Conservation (phyloP, 2,329 filamentous ascomycete genomes). For the Erysiphe pulchra region DNA sequence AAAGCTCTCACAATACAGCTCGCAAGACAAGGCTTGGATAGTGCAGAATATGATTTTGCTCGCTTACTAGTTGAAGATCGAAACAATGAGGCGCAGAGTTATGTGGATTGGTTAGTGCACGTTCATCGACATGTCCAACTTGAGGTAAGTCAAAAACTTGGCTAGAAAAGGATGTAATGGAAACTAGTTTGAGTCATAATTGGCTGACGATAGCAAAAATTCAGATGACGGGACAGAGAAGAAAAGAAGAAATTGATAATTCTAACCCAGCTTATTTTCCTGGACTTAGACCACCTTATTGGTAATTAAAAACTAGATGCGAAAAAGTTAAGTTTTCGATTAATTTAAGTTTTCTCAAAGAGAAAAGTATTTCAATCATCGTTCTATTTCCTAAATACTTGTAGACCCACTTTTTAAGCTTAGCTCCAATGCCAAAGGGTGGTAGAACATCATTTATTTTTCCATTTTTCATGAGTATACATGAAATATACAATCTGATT, state of each 20-base stretch:
- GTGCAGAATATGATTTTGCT: conserved; percentile 91
- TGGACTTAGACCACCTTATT: conserved; percentile 32
- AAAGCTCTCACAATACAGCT: conserved; percentile 79
- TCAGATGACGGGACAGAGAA: conserved; percentile 42
- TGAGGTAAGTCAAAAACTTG: conserved; percentile 30
- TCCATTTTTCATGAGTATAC: no score
- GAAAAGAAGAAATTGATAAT: conserved; percentile 34
- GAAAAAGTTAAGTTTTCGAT: no score
- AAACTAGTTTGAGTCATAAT: neutral
- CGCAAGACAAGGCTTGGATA: conserved; percentile 76
- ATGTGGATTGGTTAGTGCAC: conserved; percentile 95
- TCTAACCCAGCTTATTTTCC: conserved; percentile 28
- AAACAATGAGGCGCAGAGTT: conserved; percentile 93
- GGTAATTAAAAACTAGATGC: conserved; percentile 15
- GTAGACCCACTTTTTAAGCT: no score
- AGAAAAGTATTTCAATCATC: no score
- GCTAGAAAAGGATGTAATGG: neutral
- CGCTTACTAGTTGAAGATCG: conserved; percentile 75
- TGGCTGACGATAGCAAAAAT: neutral
- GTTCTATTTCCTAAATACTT: no score
- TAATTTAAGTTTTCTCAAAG: no score
- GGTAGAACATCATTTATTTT: no score
- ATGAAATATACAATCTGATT: no score
- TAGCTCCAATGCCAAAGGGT: no score
- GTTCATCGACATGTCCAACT: conserved; percentile 81